phyloP scores from a whole-genome alignment of 352 stramenopile genomes.

The Aphanomyces euteiches region DNA sequence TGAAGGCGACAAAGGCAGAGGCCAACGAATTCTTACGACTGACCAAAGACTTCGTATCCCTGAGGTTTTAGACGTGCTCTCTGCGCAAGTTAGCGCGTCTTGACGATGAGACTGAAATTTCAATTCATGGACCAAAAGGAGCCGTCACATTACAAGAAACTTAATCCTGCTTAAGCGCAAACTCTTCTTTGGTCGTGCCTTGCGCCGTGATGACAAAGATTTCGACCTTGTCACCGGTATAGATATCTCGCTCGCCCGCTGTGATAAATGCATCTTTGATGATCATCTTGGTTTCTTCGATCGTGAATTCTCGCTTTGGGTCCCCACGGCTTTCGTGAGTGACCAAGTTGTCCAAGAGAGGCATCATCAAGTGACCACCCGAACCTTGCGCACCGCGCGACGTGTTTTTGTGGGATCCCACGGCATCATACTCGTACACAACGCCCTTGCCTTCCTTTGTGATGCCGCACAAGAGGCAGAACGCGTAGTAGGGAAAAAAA shows the following conservation, averaged over 20 bases:
- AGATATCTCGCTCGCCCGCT: conserved; percentile 98
- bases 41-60: no score
- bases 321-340: conserved; percentile 88
- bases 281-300: conserved; percentile 95
- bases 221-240: conserved; percentile 97
- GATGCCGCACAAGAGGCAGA: conserved; percentile 96
- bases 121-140: no score
- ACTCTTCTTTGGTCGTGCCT: conserved; percentile 88
- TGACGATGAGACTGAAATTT: no score
- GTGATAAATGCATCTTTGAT: conserved; percentile 99
- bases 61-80: no score
- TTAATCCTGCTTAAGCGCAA: conserved; percentile 96
- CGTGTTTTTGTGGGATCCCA: conserved; percentile 87
- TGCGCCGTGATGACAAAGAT: conserved; percentile 96
- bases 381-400: conserved; percentile 79
- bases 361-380: conserved; percentile 96
- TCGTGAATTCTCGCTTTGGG: conserved; percentile 85
- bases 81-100: no score
- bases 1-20: not conserved
- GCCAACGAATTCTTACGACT: no score
- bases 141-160: not conserved
- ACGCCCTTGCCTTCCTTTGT: conserved; percentile 94
- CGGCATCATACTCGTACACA: conserved; percentile 98
- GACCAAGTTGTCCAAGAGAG: conserved; percentile 97
- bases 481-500: conserved; percentile 99